Evolutionary conservation across 371 early-diverging fungal species (phyloP).

Genomic region (Syncephalis fuscata): DNA sequence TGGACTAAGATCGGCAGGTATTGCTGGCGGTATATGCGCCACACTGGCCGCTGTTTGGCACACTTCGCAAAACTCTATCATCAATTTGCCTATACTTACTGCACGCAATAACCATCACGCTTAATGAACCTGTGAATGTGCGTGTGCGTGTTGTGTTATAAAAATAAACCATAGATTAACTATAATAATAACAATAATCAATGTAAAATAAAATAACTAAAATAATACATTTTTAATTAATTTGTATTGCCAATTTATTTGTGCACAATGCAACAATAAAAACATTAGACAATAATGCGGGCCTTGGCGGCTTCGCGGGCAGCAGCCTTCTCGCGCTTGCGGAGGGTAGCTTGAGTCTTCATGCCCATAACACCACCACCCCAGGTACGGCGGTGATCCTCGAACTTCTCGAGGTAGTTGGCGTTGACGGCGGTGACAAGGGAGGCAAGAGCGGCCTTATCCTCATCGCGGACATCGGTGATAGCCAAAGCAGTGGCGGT

Average conservation of each 20-base stretch:
- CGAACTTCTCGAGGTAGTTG: conserved; percentile 87
- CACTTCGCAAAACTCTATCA: no score
- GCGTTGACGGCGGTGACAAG: conserved; percentile 83
- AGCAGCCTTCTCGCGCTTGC: conserved; percentile 57
- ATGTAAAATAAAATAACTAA: no score
- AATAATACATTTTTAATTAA: no score
- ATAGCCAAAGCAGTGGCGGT: conserved; percentile 94
- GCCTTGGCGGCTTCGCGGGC: conserved; percentile 27
- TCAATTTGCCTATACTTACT: no score
- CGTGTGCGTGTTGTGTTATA: no score
- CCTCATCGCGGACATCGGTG: conserved; percentile 89
- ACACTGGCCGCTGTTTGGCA: conserved; percentile 24
- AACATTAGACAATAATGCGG: no score
- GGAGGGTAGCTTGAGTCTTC: conserved; percentile 73
- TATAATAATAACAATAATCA: no score
- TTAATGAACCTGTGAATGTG: no score
- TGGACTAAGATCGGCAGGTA: conserved; percentile 29
- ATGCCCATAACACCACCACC: conserved; percentile 95
- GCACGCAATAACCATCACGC: no score
- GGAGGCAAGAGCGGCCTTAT: conserved; percentile 81
- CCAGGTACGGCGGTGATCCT: conserved; percentile 82
- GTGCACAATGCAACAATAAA: no score
- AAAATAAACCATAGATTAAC: no score
- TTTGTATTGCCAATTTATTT: no score
- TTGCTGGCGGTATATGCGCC: conserved; percentile 39